These are phyloP conservation scores for Amanita subjunquillea DNA, from an alignment of 768 basidiomycete genomes.

Conservation along the genomic window DNA sequence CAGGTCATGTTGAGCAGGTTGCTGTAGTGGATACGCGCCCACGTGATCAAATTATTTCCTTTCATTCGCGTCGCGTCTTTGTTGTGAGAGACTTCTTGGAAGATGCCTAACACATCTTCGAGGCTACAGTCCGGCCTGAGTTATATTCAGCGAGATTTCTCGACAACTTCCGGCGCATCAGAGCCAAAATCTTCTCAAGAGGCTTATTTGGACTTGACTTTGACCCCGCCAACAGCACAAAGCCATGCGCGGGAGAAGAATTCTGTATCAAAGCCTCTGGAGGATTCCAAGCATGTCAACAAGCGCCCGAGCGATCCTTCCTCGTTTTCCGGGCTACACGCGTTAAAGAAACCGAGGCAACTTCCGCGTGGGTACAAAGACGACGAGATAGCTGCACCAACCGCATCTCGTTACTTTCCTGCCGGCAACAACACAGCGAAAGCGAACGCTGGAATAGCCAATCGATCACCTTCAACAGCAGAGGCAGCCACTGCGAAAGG, in stretches of 20 bases:
- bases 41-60: slow-evolving; percentile 10
- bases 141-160: slow-evolving; percentile 55
- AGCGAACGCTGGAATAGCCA: neutral
- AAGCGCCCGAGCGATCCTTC: slow-evolving; percentile 26
- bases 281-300: slow-evolving; percentile 20
- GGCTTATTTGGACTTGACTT: slow-evolving; percentile 27
- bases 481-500: slow-evolving; percentile 13
- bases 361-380: slow-evolving; percentile 42
- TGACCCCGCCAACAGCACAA: slow-evolving; percentile 20
- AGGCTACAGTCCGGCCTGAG: slow-evolving; percentile 47
- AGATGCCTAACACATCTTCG: neutral
- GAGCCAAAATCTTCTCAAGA: slow-evolving; percentile 27
- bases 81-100: neutral
- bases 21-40: slow-evolving; percentile 1
- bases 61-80: slow-evolving; percentile 1
- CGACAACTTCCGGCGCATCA: slow-evolving; percentile 19
- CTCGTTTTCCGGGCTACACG: slow-evolving; percentile 12
- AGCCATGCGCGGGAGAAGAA: neutral
- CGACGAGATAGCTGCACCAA: slow-evolving; percentile 18
- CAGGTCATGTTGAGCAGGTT: neutral
- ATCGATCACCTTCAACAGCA: slow-evolving; percentile 7
- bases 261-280: neutral
- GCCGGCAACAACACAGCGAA: neutral
- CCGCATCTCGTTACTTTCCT: slow-evolving; percentile 21
- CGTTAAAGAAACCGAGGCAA: slow-evolving; percentile 43